These are phyloP conservation scores for Tetrapyrgos nigripes DNA, from an alignment of 1,284 basidiomycete genomes.

Conservation along the genomic window DNA sequence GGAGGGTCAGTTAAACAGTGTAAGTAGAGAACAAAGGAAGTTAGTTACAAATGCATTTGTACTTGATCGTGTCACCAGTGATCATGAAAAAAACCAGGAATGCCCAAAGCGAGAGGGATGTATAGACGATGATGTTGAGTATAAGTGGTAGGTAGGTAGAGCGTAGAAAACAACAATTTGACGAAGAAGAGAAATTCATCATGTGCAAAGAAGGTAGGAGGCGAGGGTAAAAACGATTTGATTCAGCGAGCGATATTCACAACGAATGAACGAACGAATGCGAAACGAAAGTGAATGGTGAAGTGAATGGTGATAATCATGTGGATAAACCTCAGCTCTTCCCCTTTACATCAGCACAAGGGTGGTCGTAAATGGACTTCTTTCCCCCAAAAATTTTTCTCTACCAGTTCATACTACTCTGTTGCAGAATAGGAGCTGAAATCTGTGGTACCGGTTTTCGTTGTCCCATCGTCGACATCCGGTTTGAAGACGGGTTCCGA, in stretches of 20 bases:
- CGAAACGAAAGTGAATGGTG: background rate
- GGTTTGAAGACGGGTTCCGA: too few relatives aligned
- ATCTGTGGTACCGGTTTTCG: conserved; percentile 62
- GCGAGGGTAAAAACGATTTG: too few relatives aligned
- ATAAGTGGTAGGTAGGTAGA: background rate
- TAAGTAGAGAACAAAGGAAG: too few relatives aligned
- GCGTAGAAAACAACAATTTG: too few relatives aligned
- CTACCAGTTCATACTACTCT: conserved; percentile 80
- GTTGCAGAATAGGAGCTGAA: conserved; percentile 68
- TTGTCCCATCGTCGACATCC: conserved; percentile 50
- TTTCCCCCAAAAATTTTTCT: background rate
- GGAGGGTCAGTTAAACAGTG: too few relatives aligned
- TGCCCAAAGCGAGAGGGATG: background rate
- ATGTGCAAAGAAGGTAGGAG: too few relatives aligned
- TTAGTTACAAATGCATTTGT: background rate
- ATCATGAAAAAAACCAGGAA: background rate
- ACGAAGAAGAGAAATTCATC: too few relatives aligned
- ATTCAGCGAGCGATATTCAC: background rate
- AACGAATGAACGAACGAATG: background rate
- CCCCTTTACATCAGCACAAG: too few relatives aligned
- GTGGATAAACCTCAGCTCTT: too few relatives aligned
- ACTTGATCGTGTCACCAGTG: background rate
- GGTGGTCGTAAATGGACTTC: too few relatives aligned
- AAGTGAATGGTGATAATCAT: too few relatives aligned
- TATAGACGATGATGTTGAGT: background rate